Percentiles rank a stretch among this genome's conserved stretches.
phyloP scores from a whole-genome alignment of 441 rosid genomes.

The Viola pubescens region DNA sequence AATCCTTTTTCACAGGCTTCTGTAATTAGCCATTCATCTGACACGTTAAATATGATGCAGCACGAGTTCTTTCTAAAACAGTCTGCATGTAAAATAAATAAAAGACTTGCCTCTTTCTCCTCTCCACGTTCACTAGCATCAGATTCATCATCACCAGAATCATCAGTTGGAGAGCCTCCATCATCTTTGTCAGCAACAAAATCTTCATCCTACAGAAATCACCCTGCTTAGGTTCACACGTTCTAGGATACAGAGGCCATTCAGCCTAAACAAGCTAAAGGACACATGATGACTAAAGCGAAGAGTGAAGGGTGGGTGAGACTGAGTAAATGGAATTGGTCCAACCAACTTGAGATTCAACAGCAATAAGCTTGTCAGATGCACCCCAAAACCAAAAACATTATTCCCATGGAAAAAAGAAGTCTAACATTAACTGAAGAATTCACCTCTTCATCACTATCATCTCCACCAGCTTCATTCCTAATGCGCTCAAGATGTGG shows the following conservation, averaged over 20 bases:
- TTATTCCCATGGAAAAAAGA: not conserved
- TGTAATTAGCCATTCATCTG: constrained; percentile 24
- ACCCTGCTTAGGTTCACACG: not conserved
- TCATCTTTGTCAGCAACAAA: constrained; percentile 79
- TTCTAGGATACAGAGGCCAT: not conserved
- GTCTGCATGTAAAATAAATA: not conserved
- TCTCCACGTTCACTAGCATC: constrained; percentile 69
- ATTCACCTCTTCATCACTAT: constrained; percentile 89
- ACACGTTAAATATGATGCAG: not conserved
- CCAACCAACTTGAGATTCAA: not conserved
- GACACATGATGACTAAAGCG: not conserved
- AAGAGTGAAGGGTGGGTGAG: not conserved
- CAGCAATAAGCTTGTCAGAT: constrained; percentile 3
- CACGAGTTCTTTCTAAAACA: not conserved
- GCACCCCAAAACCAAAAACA: not conserved
- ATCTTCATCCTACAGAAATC: constrained; percentile 72
- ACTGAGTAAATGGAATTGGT: not conserved
- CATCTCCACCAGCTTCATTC: constrained; percentile 81
- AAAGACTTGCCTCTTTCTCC: constrained; percentile 60
- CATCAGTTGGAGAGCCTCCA: constrained; percentile 94
- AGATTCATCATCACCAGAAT: constrained; percentile 83
- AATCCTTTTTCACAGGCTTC: constrained; percentile 71
- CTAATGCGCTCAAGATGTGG: constrained; percentile 88
- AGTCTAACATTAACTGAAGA: constrained; percentile 7
- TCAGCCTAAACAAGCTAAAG: not conserved